These are phyloP conservation scores for Pyrenophora seminiperda DNA, from an alignment of 2,329 filamentous ascomycete genomes.

Conservation along the genomic window DNA sequence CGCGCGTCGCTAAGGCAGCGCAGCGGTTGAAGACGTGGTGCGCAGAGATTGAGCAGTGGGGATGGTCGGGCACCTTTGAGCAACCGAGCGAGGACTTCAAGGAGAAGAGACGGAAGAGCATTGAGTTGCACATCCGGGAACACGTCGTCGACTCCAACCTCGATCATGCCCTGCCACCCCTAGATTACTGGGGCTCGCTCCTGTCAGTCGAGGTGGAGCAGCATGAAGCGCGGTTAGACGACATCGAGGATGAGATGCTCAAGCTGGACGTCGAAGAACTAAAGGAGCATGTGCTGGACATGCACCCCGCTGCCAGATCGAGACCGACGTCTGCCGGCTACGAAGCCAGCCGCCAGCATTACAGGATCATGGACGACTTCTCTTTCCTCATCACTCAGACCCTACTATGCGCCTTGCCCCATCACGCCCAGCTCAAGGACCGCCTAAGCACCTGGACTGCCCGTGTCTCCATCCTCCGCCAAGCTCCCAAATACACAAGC, in stretches of 20 bases:
- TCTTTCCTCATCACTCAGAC: constrained; percentile 90
- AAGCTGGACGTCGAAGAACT: constrained; percentile 81
- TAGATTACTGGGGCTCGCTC: constrained; percentile 72
- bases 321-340: constrained; percentile 53
- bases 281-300: constrained; percentile 83
- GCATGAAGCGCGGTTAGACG: constrained; percentile 75
- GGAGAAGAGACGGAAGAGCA: constrained; percentile 36
- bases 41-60: constrained; percentile 69
- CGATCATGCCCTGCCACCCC: constrained; percentile 27
- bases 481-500: constrained; percentile 70
- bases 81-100: constrained; percentile 40
- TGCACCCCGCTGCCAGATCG: constrained; percentile 63
- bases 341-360: constrained; percentile 49
- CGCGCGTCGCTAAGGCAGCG: constrained; percentile 71
- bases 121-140: constrained; percentile 41
- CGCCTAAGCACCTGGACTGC: constrained; percentile 80
- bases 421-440: constrained; percentile 72
- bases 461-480: constrained; percentile 74
- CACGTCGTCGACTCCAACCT: constrained; percentile 35
- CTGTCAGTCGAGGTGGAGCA: constrained; percentile 65
- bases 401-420: constrained; percentile 84
- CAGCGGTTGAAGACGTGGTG: constrained; percentile 76
- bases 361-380: constrained; percentile 82
- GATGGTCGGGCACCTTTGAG: constrained; percentile 60
- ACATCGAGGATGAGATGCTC: constrained; percentile 72